Conservation (phyloP, 257 asterid species). For the Datura wrightii region DNA sequence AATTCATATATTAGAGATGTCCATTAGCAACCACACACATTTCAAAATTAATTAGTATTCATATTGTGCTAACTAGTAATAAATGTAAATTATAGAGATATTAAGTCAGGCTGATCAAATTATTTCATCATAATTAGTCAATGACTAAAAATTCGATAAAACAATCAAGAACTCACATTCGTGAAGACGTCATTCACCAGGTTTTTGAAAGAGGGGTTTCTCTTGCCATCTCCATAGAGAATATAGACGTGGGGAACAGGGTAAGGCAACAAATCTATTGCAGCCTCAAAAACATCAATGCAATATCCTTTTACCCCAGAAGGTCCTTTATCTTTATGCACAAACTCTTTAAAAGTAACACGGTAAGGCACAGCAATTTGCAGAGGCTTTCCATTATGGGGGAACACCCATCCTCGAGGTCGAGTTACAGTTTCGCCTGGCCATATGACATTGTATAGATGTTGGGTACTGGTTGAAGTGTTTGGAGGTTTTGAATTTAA, state of each 20-base stretch:
- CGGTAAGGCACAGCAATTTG: constrained; percentile 67
- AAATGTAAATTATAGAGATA: background rate
- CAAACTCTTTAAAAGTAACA: constrained; percentile 58
- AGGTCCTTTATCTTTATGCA: constrained; percentile 65
- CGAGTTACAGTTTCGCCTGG: constrained; percentile 64
- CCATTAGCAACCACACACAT: background rate
- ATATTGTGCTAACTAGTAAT: background rate
- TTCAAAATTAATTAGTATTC: background rate
- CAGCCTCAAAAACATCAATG: constrained; percentile 85
- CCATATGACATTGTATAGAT: constrained; percentile 63
- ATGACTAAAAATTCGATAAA: background rate
- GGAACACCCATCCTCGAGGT: constrained; percentile 89
- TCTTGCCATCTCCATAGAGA: constrained; percentile 68
- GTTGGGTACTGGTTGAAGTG: constrained; percentile 46
- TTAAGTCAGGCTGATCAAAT: background rate
- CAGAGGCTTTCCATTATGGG: constrained; percentile 68
- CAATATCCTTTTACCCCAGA: constrained; percentile 69
- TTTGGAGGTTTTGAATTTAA: constrained; percentile 51
- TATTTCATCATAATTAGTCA: background rate
- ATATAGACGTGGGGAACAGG: constrained; percentile 68
- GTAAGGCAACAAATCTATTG: constrained; percentile 63
- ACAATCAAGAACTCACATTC: constrained; percentile 50
- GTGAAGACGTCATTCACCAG: constrained; percentile 54
- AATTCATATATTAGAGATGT: background rate
- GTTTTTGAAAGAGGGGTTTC: constrained; percentile 61